Base-by-base conservation (phyloP, 2,329 filamentous ascomycete species). In the Aureobasidium sp. region DNA sequence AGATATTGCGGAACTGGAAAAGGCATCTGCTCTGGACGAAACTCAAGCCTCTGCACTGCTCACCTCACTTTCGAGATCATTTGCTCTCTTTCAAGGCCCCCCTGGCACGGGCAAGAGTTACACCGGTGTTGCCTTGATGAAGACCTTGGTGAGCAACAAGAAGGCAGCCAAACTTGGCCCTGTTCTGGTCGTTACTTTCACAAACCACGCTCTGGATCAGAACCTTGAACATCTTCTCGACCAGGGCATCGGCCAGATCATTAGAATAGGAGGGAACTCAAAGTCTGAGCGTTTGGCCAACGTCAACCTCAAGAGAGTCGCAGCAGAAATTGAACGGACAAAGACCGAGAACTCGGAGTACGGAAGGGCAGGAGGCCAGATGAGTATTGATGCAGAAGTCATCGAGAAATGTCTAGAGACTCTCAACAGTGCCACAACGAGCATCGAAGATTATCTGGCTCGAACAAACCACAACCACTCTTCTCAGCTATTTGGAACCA, bases 71-170 rank as follows among this genome's bases (percentile, higher is more conserved):
- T 77, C 74, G 0, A 76, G 78, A 1, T 77, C 78, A 39, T 70
- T 88, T 9, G 80, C 83, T 1, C 74, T 89, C 5, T 86, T 89
- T 11, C 86, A 90, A 73, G 87, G 87, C 0, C 87, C 87, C 0
- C 87, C 87, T 0, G 87, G 87, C 0, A 90, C 87, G 0, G 87
- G 87, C 0, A 90, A 90, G 68, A 82, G 78, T 3, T 88, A 81
- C 65, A 77, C 81, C 0, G 86, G 86, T 3, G 77, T 84, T 2
- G 77, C 80, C 45, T 69, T 89, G n/a, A 79, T 87, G 63, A 80
- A 81, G 63, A 76, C 79, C 0, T 68, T 87, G 6, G 67, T 87
- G 75, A 11, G 79, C 75, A 71, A 73, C 60, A 74, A 71, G 32
- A 47, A 64, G 0, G 67, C 64, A 21, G 72, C 66, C 0, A 57